Percentiles rank a stretch among this genome's conserved stretches.
Evolutionary conservation across 345 rosid genomes (phyloP).

Genomic region (Citrus unshiu): DNA sequence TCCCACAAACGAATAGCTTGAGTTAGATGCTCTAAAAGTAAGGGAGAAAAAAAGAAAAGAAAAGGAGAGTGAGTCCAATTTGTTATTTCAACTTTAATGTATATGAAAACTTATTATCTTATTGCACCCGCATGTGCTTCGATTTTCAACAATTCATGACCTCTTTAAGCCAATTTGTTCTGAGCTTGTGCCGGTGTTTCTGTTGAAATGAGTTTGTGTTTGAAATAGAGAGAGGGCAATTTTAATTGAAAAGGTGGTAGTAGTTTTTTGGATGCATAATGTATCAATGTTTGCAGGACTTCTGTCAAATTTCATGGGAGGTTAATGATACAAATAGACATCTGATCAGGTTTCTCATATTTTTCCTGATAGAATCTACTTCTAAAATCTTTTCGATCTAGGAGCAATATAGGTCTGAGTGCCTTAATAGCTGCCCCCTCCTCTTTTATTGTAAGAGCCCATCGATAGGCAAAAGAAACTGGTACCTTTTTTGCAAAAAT

Average conservation of each 20-base stretch:
- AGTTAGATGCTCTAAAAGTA: no score
- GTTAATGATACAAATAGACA: background rate
- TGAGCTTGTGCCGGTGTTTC: background rate
- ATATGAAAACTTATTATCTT: background rate
- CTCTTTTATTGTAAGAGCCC: background rate
- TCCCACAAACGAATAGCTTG: no score
- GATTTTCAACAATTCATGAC: constrained; percentile 9
- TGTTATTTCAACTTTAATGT: background rate
- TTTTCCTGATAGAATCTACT: background rate
- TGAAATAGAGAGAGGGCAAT: background rate
- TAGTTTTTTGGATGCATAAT: background rate
- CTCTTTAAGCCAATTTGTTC: background rate
- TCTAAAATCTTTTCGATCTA: background rate
- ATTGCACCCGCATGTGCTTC: background rate
- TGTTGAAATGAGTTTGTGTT: background rate
- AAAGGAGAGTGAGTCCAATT: background rate
- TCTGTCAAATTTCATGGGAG: background rate
- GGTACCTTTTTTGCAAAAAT: background rate
- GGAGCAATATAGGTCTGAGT: background rate
- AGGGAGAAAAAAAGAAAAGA: no score
- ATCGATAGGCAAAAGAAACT: background rate
- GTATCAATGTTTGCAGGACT: background rate
- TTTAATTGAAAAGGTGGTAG: background rate
- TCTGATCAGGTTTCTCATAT: background rate
- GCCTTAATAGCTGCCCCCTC: background rate